Conservation (phyloP, 805 yeast genomes). For the Wickerhamomyces chaumierensis region DNA sequence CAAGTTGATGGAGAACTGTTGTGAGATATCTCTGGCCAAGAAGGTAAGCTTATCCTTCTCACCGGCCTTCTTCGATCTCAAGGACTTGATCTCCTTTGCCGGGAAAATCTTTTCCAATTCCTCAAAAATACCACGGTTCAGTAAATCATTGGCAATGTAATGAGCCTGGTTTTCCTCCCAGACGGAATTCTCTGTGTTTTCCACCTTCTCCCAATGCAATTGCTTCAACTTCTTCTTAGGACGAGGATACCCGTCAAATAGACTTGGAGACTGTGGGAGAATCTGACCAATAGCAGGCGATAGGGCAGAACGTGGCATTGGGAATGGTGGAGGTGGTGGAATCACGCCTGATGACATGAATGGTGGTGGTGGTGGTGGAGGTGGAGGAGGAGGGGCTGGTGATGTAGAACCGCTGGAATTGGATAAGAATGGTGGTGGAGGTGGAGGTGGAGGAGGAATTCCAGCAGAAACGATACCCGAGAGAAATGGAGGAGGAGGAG, state of each 20-base stretch:
- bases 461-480: constrained; percentile 16
- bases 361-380: constrained; percentile 10
- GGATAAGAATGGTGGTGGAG: constrained; percentile 4
- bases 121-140: constrained; percentile 49
- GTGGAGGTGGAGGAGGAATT: constrained; percentile 17
- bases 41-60: constrained; percentile 39
- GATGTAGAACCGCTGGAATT: not conserved
- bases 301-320: constrained; percentile 7
- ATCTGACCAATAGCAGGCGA: constrained; percentile 13
- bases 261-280: constrained; percentile 19
- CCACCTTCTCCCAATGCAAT: constrained; percentile 74
- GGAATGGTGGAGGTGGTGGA: constrained; percentile 10
- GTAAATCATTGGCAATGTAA: constrained; percentile 36
- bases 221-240: constrained; percentile 58
- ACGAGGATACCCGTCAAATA: constrained; percentile 26
- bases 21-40: constrained; percentile 61
- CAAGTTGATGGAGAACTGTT: constrained; percentile 70
- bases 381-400: constrained; percentile 7
- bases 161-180: constrained; percentile 43
- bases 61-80: constrained; percentile 26
- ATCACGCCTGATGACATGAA: constrained; percentile 3
- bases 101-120: constrained; percentile 51
- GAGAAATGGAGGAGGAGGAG: constrained; percentile 24
- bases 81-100: constrained; percentile 29
- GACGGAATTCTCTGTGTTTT: constrained; percentile 43